Evolutionary conservation across 306 rosid species (phyloP), one percentile per base, ranked within the genome.

Genomic region (Urtica urens): DNA sequence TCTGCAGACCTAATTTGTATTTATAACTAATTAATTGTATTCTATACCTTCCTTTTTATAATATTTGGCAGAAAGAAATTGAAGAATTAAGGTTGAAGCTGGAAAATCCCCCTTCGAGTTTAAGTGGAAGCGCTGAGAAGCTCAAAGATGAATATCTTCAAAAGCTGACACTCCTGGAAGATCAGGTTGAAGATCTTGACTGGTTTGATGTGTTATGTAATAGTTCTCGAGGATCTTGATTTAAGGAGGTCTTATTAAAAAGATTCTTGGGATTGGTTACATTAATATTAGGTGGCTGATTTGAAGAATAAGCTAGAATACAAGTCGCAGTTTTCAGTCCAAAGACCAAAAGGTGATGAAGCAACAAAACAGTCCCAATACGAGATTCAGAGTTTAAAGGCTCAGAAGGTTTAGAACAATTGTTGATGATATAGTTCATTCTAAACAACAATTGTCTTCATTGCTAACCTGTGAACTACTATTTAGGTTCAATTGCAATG

Each of bases 401-500:
- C 94, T 50, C 94, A 82, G 64, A 90, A 90, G 94, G 99, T 90
- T 53, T 14, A 25, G 31, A 33, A 40, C 53, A 49, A 15, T 18
- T 41, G 15, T 54, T 26, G 44, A 54, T 13, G 47, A 17, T 23
- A 23, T 38, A 45, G n/a, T n/a, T n/a, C 50, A 37, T 8, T 6
- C 6, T 10, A 24, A 9, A n/a, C 9, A n/a, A n/a, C 9, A n/a
- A 35, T 37, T 20, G 11, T 29, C 38, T 22, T 2, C 16, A 30
- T 6, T 19, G 9, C 21, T 39, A 27, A 46, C 9, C 17, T n/a
- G 40, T 47, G 49, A 51, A 16, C 63, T 7, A n/a, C 43, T 49
- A n/a, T 54, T 41, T 22, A 90, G 99, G 99, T 82, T 56, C 94
- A 85, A 77, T 48, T 90, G 47, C 92, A 81, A 69, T 90, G 94